phyloP scores from a whole-genome alignment of 805 yeast genomes.

The Cyberlindnera lachancei region DNA sequence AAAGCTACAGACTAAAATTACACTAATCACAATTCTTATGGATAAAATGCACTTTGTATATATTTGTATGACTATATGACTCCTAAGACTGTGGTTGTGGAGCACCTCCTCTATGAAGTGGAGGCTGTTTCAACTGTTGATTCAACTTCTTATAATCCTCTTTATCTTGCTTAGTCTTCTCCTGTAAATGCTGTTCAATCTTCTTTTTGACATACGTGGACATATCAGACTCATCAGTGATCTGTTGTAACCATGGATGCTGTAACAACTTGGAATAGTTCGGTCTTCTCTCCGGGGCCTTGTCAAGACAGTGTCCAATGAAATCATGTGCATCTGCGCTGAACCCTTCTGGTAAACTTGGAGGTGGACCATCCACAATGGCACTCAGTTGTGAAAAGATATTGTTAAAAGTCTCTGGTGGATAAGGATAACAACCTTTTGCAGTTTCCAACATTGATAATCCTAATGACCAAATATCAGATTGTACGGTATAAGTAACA shows the following conservation, averaged over 20 bases:
- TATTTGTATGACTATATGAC: too few species aligned
- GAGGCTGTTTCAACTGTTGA: slow-evolving; percentile 22
- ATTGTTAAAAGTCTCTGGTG: slow-evolving; percentile 85
- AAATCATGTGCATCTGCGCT: slow-evolving; percentile 77
- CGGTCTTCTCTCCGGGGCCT: slow-evolving; percentile 77
- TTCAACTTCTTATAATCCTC: slow-evolving; percentile 20
- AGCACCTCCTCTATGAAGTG: slow-evolving; percentile 26
- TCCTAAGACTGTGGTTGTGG: too few species aligned
- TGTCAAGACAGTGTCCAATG: slow-evolving; percentile 69
- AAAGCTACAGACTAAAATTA: too few species aligned
- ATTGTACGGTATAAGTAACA: slow-evolving; percentile 80
- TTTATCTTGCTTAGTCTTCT: slow-evolving; percentile 11
- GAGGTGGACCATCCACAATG: slow-evolving; percentile 93
- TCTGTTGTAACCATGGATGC: slow-evolving; percentile 77
- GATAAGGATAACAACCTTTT: slow-evolving; percentile 90
- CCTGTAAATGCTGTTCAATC: slow-evolving; percentile 22
- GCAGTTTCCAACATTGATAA: slow-evolving; percentile 82
- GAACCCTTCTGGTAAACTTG: slow-evolving; percentile 61
- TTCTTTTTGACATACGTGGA: slow-evolving; percentile 30
- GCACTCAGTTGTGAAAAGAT: slow-evolving; percentile 92
- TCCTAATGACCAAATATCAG: slow-evolving; percentile 95
- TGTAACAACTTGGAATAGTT: slow-evolving; percentile 64
- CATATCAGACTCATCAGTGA: slow-evolving; percentile 32
- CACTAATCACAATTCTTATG: too few species aligned
- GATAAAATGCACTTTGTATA: too few species aligned